Base-by-base conservation (phyloP, 192 early-diverging fungal species). In the Chytriomyces hyalinus region DNA sequence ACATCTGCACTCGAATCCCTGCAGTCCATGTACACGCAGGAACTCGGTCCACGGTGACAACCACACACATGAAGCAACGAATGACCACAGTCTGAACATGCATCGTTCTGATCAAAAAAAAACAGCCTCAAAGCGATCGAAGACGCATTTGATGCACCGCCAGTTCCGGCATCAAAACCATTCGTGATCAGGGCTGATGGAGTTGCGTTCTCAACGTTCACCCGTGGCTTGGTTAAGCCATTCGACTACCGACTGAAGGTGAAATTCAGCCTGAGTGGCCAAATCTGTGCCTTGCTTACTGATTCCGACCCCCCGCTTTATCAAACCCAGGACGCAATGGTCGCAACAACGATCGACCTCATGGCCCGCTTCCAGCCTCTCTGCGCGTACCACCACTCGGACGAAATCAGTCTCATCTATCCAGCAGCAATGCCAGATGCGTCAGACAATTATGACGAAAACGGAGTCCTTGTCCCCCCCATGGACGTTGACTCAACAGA, bases 381-480 rank as follows among this genome's bases (percentile, higher is more conserved):
- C 15, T 22, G 79, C 43, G 84, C 81, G 8, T 89, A 84, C 81
- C 75, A 79, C 48, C 77, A 81, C 43, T 87, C 84, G 9, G 87
- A 89, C 75, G 87, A 89, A 67, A 89, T 89, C 49, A 87, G 85
- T 7, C 80, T 89, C 6, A 83, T 89, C 45, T 89, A 87, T 75
- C 79, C 80, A 5, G 83, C 81, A 20, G 84, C 77, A 6, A 61
- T 49, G 4, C 61, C 65, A 46, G 7, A 47, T n/a, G 59, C 57
- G 3, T 22, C 24, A 17, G 67, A 82, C 45, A 43, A 20, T 24
- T 68, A 49, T 46, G 73, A 62, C 20, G 46, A 63, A 9, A 61
- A 64, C 36, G 67, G 70, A 8, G 72, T 51, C 20, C 6, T 8
- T 4, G 45, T 67, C 45, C 47, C 22, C 47, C 45, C 76, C 3